These are phyloP conservation scores for Backusella mclennaniae DNA, from an alignment of 192 early-diverging fungal species.

Conservation along the genomic window DNA sequence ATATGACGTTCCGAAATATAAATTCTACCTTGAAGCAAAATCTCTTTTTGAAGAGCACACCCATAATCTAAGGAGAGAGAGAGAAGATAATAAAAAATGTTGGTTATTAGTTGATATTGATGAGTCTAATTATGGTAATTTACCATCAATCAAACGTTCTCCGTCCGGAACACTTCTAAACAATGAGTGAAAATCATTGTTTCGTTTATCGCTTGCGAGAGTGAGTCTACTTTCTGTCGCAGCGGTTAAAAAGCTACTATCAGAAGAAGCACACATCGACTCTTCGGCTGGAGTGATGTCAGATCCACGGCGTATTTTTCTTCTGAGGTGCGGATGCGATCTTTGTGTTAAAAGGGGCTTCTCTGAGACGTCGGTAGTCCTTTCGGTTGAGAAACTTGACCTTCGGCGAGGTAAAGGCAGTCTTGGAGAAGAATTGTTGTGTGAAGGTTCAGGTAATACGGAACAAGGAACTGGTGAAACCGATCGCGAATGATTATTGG, in stretches of 20 bases:
- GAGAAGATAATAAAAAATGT: not conserved
- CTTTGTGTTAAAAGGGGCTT: not conserved
- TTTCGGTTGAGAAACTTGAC: slow-evolving; percentile 2
- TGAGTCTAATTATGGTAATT: not conserved
- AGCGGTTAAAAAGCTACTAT: slow-evolving; percentile 15
- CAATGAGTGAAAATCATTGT: slow-evolving; percentile 50
- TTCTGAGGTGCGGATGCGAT: slow-evolving; percentile 11
- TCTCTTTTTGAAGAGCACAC: slow-evolving; percentile 87
- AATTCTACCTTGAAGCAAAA: slow-evolving; percentile 80
- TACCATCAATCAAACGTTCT: slow-evolving; percentile 59
- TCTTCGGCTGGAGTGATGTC: not conserved
- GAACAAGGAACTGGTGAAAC: slow-evolving; percentile 14
- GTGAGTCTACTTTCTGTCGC: not conserved
- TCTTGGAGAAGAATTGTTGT: slow-evolving; percentile 1
- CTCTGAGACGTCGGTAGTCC: not conserved
- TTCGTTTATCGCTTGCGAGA: slow-evolving; percentile 48
- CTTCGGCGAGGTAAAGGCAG: not conserved
- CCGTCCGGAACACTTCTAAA: slow-evolving; percentile 55
- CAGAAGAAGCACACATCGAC: not conserved
- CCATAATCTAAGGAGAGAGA: slow-evolving; percentile 55
- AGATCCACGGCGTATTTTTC: not conserved
- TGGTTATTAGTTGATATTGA: not conserved
- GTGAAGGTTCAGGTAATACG: not conserved
- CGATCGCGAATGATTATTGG: not conserved
- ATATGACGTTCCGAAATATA: slow-evolving; percentile 79